Conservation (phyloP, 805 yeast genomes). For the Aciculoconidium aculeatum region DNA sequence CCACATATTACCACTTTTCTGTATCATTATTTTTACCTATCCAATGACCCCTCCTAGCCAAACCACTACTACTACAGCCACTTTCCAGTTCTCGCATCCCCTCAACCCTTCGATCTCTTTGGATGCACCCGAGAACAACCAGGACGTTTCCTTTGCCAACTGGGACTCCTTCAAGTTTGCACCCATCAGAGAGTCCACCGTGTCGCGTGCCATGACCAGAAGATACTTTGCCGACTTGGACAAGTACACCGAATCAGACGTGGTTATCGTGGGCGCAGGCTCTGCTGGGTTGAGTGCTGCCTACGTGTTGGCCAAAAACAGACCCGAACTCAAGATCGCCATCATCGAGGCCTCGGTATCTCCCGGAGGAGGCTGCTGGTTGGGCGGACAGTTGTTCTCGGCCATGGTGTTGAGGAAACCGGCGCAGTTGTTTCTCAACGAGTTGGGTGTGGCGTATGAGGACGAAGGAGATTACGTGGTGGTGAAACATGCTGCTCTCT, state of each 20-base stretch:
- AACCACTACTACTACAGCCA: slow-evolving; percentile 15
- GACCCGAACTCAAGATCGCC: slow-evolving; percentile 73
- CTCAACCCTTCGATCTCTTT: slow-evolving; percentile 4
- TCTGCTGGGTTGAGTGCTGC: slow-evolving; percentile 75
- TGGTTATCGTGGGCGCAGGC: slow-evolving; percentile 74
- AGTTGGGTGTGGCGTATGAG: slow-evolving; percentile 59
- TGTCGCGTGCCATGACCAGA: slow-evolving; percentile 73
- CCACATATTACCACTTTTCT: too few relatives aligned
- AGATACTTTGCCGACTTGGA: slow-evolving; percentile 70
- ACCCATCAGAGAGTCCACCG: slow-evolving; percentile 73
- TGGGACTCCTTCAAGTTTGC: slow-evolving; percentile 67
- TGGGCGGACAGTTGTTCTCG: slow-evolving; percentile 71
- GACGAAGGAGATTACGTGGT: slow-evolving; percentile 79
- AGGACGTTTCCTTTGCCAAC: slow-evolving; percentile 39
- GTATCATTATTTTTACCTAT: too few relatives aligned
- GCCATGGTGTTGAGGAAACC: slow-evolving; percentile 81
- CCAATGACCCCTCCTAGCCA: slow-evolving; percentile 35
- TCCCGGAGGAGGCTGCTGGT: slow-evolving; percentile 78
- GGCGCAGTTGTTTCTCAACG: slow-evolving; percentile 63
- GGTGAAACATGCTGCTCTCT: slow-evolving; percentile 74
- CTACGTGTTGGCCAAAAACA: slow-evolving; percentile 62
- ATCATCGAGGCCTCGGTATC: slow-evolving; percentile 70
- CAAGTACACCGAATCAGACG: slow-evolving; percentile 68
- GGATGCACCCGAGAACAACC: slow-evolving; percentile 18
- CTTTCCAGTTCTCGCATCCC: slow-evolving; percentile 7